Conservation (phyloP, 2,329 filamentous ascomycete species). For the Zarea fungicola region DNA sequence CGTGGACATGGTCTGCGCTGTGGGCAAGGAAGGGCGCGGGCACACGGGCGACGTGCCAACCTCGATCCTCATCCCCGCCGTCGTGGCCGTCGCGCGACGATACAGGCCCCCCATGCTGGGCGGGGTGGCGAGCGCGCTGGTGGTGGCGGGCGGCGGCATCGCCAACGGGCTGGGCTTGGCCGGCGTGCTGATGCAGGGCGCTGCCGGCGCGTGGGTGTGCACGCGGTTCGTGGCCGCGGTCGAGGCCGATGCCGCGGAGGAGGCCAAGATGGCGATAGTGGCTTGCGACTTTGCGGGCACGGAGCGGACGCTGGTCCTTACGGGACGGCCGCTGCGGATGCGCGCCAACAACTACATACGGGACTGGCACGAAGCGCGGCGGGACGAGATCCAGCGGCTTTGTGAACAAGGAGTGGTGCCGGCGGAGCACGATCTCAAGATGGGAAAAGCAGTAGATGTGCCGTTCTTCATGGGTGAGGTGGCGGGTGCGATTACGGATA, state of each 20-base stretch:
- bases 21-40: constrained; percentile 91
- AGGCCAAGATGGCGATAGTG: constrained; percentile 82
- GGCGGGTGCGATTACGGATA: constrained; percentile 66
- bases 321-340: constrained; percentile 74
- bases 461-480: constrained; percentile 95
- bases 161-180: constrained; percentile 76
- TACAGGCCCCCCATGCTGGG: constrained; percentile 67
- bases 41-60: constrained; percentile 86
- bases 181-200: constrained; percentile 79
- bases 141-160: constrained; percentile 86
- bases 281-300: constrained; percentile 73
- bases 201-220: constrained; percentile 86
- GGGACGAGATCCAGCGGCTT: constrained; percentile 68
- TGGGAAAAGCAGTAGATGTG: constrained; percentile 74
- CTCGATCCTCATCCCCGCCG: constrained; percentile 78
- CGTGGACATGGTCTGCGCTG: constrained; percentile 86
- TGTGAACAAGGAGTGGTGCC: constrained; percentile 75
- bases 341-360: constrained; percentile 77
- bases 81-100: constrained; percentile 72
- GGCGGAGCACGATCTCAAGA: constrained; percentile 73
- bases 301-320: constrained; percentile 73
- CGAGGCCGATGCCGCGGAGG: constrained; percentile 73
- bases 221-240: constrained; percentile 84
- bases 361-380: constrained; percentile 72
- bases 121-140: constrained; percentile 61